Evolutionary conservation across 768 basidiomycete genomes (phyloP), one percentile per base, ranked within the genome.

Genomic region (Russula sp.): DNA sequence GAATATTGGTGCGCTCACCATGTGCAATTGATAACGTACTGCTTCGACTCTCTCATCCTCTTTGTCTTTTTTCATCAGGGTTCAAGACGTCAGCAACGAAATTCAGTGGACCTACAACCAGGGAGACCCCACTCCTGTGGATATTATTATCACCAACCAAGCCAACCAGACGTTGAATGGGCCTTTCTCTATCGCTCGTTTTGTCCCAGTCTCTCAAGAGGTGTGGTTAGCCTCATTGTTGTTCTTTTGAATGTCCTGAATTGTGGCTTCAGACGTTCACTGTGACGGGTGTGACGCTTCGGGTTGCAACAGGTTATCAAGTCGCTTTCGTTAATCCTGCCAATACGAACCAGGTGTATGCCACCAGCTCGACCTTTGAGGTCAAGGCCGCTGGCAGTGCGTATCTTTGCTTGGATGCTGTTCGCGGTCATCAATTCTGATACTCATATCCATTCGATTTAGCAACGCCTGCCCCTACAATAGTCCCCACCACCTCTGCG

Each of bases 341-440:
- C 22, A 75, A 78, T 67, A 7, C n/a, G 18, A 66, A 68, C 11
- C 66, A 76, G 35, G 64, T 77, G 37, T 71, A 69, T 61, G 77
- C 77, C 2, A 68, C 63, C 35, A 74, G 73, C 66, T 34, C 69
- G 20, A 40, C 64, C 5, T 79, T 79, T 67, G 67, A 70, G 37
- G 75, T 79, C 20, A 73, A 70, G 66, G 66, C 75, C n/a, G 51
- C 70, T 10, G 77, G 77, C 52, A 77, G 77, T 78, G 65, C 59
- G 77, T 72, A 32, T 64, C 10, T 32, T 35, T 44, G 1, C n/a
- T n/a, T 44, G n/a, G 18, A 13, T 14, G 18, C 5, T 49, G n/a
- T 52, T 31, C 20, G 35, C 16, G n/a, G 5, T n/a, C 31, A 48
- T 39, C 18, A 47, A 53, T 32, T 11, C 6, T 39, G n/a, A 47